A percentile compares a stretch with the other conserved stretches of the same genome.
These are phyloP conservation scores for Acorus gramineus DNA, from an alignment of 106 monocot genomes.

Conservation along the genomic window DNA sequence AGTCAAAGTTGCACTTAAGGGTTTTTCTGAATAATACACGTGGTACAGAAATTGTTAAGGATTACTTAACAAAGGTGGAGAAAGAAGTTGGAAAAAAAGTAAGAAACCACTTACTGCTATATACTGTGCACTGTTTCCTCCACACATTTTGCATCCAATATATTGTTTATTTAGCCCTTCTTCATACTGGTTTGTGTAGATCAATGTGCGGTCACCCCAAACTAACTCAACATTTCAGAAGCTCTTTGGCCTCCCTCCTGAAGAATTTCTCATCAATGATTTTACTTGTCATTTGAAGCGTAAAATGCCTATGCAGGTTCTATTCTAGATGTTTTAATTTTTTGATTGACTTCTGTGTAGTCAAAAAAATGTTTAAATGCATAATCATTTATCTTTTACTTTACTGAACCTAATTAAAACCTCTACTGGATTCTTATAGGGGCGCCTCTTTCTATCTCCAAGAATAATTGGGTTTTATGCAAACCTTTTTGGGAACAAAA, in stretches of 20 bases:
- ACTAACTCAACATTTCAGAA: conserved; percentile 76
- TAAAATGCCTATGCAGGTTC: conserved; percentile 87
- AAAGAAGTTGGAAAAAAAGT: conserved; percentile 92
- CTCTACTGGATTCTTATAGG: conserved; percentile 23
- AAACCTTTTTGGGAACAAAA: conserved; percentile 80
- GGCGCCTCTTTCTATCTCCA: conserved; percentile 83
- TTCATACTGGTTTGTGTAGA: conserved; percentile 21
- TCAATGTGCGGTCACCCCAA: conserved; percentile 74
- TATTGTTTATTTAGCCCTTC: background rate
- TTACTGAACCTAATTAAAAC: too few relatives aligned
- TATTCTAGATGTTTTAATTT: background rate
- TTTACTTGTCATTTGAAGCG: conserved; percentile 85
- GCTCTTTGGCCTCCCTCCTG: conserved; percentile 59
- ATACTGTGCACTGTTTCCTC: too few relatives aligned
- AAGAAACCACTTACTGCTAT: background rate
- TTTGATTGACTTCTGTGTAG: background rate
- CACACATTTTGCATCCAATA: too few relatives aligned
- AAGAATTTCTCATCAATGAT: conserved; percentile 92
- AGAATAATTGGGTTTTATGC: conserved; percentile 79
- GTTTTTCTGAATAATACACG: conserved; percentile 66
- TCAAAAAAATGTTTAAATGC: background rate
- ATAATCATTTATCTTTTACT: too few relatives aligned
- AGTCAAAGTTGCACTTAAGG: conserved; percentile 65
- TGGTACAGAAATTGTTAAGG: conserved; percentile 49
- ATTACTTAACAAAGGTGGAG: conserved; percentile 67